Evolutionary conservation across 139 green algal genomes (phyloP), one percentile per base, ranked within the genome.

Genomic region (Nannochloris sp.): DNA sequence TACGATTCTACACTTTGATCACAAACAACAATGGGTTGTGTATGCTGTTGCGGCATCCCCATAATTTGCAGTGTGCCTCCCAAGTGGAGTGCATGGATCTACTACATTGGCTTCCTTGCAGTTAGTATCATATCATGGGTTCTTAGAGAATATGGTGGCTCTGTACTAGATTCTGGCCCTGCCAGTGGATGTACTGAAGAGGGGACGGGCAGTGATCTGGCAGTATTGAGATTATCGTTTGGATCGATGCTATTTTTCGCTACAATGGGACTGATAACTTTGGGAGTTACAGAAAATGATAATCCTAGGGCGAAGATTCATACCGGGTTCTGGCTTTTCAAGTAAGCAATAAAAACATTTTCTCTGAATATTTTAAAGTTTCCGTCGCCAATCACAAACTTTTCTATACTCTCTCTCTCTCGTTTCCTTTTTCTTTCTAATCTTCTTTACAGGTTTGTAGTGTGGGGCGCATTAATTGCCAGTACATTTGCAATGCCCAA

Each of bases 241-340:
- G 87, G 81, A 19, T 90, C 80, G 56, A 83, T 90, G 56, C 32
- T 73, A 3, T 93, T 89, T 70, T 93, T 91, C 58, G 51, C 66
- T 0, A 37, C 74, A 29, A 79, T 88, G 54, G 37, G 71, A 1
- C 15, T 91, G 34, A 8, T 74, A 12, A 60, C 81, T 31, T 39
- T 89, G 39, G 68, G 72, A 13, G 81, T 84, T 32, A 83, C 19
- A 6, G 56, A 27, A n/a, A 59, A 67, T 48, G 30, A 53, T 2
- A 71, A 84, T 54, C 60, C 33, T 1, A 72, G 85, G 5, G 60
- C 74, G 13, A 36, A 72, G n/a, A 13, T 89, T 25, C 81, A 90
- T 67, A 83, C 74, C 4, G 79, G 78, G 15, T 68, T 82, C 3
- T 87, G 76, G 81, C 65, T 51, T 19, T 51, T 51, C 42, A 51